A percentile compares a stretch with the other conserved stretches of the same genome.
Evolutionary conservation across 805 yeast species (phyloP).

Genomic region (Lipomyces sp.): DNA sequence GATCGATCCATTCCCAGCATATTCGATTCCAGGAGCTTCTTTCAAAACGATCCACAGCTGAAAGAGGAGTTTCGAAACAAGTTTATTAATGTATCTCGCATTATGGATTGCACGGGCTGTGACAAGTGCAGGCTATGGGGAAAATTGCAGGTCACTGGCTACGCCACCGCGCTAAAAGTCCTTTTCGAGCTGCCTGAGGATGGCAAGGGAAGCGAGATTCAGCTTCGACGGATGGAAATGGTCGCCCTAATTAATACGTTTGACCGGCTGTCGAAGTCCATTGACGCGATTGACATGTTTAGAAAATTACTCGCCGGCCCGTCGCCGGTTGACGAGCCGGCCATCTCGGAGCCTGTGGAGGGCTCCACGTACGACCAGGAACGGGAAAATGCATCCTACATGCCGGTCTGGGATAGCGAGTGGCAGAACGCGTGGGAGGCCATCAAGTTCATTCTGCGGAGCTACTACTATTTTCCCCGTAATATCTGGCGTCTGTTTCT

Average conservation of each 20-base stretch:
- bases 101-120: conserved; percentile 99
- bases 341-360: conserved; percentile 2
- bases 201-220: conserved; percentile 49
- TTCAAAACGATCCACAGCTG: conserved; percentile 48
- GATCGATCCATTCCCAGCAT: conserved; percentile 34
- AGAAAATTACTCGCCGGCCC: conserved; percentile 22
- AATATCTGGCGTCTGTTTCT: conserved; percentile 52
- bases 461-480: conserved; percentile 70
- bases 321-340: background rate
- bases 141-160: conserved; percentile 93
- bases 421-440: conserved; percentile 55
- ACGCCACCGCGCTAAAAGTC: conserved; percentile 92
- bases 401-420: conserved; percentile 45
- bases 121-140: conserved; percentile 99
- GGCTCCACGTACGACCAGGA: conserved; percentile 2
- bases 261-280: conserved; percentile 83
- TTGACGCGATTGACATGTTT: conserved; percentile 71
- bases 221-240: conserved; percentile 72
- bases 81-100: conserved; percentile 82
- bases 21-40: conserved; percentile 47
- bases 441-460: conserved; percentile 55
- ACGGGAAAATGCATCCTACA: conserved; percentile 5
- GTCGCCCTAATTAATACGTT: conserved; percentile 90
- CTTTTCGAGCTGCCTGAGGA: conserved; percentile 69
- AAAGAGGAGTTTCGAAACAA: conserved; percentile 84